Conservation (phyloP, 805 yeast species). For the Maudiozyma pseudohumilis region DNA sequence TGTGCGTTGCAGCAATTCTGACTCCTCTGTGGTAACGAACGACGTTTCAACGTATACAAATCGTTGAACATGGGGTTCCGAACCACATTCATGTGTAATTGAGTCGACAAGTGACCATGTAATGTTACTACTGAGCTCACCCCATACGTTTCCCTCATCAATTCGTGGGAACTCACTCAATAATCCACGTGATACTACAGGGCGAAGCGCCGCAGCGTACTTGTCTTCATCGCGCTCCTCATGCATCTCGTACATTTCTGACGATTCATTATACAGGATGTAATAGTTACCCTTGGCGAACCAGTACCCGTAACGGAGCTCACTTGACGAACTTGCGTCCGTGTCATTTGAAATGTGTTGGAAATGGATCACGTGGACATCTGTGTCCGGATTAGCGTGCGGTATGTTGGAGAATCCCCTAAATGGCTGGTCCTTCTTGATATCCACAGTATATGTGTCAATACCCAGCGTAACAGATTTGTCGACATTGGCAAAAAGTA, state of each 20-base stretch:
- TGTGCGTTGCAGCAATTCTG: constrained; percentile 9
- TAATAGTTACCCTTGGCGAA: constrained; percentile 8
- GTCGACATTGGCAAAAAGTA: constrained; percentile 7
- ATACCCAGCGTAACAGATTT: constrained; percentile 18
- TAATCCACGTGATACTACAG: constrained; percentile 6
- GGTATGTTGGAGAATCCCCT: constrained; percentile 23
- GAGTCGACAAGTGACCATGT: constrained; percentile 10
- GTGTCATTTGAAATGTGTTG: constrained; percentile 5
- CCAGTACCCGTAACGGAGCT: constrained; percentile 27
- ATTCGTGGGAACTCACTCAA: constrained; percentile 18
- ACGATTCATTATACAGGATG: constrained; percentile 10
- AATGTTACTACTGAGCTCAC: constrained; percentile 8
- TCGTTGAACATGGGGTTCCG: background rate
- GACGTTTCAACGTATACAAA: constrained; percentile 22
- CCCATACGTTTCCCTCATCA: constrained; percentile 17
- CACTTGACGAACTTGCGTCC: background rate
- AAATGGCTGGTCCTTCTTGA: constrained; percentile 16
- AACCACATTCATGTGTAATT: constrained; percentile 1
- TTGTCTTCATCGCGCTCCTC: constrained; percentile 9
- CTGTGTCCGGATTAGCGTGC: constrained; percentile 1
- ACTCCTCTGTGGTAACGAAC: constrained; percentile 23
- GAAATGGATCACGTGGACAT: constrained; percentile 22
- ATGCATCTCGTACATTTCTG: constrained; percentile 12
- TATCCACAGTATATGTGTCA: constrained; percentile 19
- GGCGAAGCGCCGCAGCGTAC: constrained; percentile 7